A percentile compares a stretch with the other conserved stretches of the same genome.
Conservation (phyloP, 2,329 filamentous ascomycete genomes). For the Ampelomyces quisqualis region DNA sequence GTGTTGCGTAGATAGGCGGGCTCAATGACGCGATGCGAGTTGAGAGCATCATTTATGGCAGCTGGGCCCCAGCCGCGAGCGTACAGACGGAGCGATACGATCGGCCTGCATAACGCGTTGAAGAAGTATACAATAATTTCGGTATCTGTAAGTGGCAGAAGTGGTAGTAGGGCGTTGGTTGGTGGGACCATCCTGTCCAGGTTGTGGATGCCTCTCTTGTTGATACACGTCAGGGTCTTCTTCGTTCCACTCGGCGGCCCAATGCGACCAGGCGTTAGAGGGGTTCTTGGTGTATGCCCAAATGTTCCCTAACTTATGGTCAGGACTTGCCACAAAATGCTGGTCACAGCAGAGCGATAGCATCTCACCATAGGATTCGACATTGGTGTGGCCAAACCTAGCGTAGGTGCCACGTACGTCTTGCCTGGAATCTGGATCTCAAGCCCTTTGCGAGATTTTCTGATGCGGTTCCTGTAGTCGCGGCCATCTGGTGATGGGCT, state of each 20-base stretch:
- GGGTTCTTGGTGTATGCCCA: conserved; percentile 2
- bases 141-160: conserved; percentile 28
- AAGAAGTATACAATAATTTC: conserved; percentile 40
- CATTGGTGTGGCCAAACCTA: conserved; percentile 11
- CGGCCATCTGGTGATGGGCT: conserved; percentile 4
- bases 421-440: conserved; percentile 13
- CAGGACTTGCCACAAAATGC: neutral
- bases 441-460: conserved; percentile 9
- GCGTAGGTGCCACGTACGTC: neutral
- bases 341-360: neutral
- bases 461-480: neutral
- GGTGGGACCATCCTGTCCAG: conserved; percentile 19
- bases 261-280: conserved; percentile 14
- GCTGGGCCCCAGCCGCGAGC: conserved; percentile 27
- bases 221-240: conserved; percentile 8
- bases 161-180: conserved; percentile 14
- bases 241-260: conserved; percentile 10
- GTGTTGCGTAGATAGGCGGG: conserved; percentile 36
- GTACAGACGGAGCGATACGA: conserved; percentile 30
- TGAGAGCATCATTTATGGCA: conserved; percentile 22
- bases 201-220: conserved; percentile 24
- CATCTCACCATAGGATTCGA: conserved; percentile 10
- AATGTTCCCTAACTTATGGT: neutral
- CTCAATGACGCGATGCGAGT: conserved; percentile 24
- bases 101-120: conserved; percentile 24